Percentiles rank a stretch among this genome's conserved stretches.
Conservation (phyloP, 1,284 basidiomycete genomes). For the Xerocomus minutiporus region DNA sequence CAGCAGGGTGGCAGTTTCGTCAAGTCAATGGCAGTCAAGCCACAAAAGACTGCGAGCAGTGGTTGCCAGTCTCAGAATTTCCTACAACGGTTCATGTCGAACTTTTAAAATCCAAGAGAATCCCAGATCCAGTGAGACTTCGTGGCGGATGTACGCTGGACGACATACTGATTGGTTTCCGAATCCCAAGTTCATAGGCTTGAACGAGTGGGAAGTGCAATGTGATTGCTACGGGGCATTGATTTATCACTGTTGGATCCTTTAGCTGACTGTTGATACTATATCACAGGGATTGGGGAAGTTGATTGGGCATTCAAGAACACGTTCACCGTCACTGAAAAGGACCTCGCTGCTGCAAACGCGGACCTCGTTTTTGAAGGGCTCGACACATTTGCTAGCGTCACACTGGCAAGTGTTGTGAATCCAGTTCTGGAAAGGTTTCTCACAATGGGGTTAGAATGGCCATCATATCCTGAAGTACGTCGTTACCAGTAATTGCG, state of each 20-base stretch:
- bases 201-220: conserved; percentile 86
- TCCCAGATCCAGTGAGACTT: conserved; percentile 72
- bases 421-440: neutral
- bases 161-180: conserved; percentile 3
- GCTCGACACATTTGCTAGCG: conserved; percentile 77
- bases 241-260: conserved; percentile 11
- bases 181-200: conserved; percentile 54
- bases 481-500: conserved; percentile 13
- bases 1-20: conserved; percentile 50
- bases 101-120: conserved; percentile 62
- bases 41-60: conserved; percentile 60
- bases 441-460: conserved; percentile 47
- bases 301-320: conserved; percentile 81
- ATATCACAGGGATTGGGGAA: conserved; percentile 74
- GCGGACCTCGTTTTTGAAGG: conserved; percentile 83
- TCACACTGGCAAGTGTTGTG: conserved; percentile 53
- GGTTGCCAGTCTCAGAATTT: conserved; percentile 57
- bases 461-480: conserved; percentile 61
- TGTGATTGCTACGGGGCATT: conserved; percentile 41
- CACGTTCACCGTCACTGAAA: conserved; percentile 49
- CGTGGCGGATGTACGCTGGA: neutral
- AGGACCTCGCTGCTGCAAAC: conserved; percentile 44
- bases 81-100: conserved; percentile 86
- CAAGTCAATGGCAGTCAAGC: conserved; percentile 54
- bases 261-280: conserved; percentile 1